phyloP scores from a whole-genome alignment of 495 filamentous ascomycete species.

The Tuber melanosporum region DNA sequence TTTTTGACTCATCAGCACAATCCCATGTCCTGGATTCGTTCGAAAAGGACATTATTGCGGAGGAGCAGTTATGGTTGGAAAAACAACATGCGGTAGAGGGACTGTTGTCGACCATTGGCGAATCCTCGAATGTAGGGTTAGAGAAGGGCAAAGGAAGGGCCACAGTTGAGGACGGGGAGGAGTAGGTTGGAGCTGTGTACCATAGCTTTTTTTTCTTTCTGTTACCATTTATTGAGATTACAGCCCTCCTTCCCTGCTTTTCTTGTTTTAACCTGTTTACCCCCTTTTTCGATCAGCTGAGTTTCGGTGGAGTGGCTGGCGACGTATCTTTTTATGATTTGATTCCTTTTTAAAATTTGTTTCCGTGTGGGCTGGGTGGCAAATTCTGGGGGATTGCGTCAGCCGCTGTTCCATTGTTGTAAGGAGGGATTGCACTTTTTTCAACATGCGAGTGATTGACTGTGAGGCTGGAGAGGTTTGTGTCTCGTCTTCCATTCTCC shows the following conservation, averaged over 20 bases:
- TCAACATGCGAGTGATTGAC: too few relatives aligned
- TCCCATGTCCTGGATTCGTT: slow-evolving; percentile 24
- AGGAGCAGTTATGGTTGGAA: slow-evolving; percentile 24
- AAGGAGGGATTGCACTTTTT: too few relatives aligned
- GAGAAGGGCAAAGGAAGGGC: slow-evolving; percentile 27
- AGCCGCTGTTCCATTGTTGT: too few relatives aligned
- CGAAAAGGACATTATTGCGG: slow-evolving; percentile 25
- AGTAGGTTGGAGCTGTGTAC: not conserved
- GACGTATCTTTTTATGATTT: not conserved
- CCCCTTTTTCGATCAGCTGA: not conserved
- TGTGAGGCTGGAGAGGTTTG: too few relatives aligned
- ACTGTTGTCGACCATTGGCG: slow-evolving; percentile 10
- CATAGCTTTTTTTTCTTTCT: not conserved
- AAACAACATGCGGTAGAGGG: slow-evolving; percentile 27
- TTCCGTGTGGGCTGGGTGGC: not conserved
- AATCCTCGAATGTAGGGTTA: not conserved
- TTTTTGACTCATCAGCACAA: slow-evolving; percentile 26
- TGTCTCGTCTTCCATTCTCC: too few relatives aligned
- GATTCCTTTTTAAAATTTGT: not conserved
- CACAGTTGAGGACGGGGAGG: slow-evolving; percentile 8
- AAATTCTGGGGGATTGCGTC: too few relatives aligned
- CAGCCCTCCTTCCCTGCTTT: not conserved
- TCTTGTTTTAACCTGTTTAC: not conserved
- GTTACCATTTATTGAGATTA: not conserved
- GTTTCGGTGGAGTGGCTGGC: not conserved